Conservation (phyloP, 2,329 filamentous ascomycete genomes). For the Fusarium sp. region DNA sequence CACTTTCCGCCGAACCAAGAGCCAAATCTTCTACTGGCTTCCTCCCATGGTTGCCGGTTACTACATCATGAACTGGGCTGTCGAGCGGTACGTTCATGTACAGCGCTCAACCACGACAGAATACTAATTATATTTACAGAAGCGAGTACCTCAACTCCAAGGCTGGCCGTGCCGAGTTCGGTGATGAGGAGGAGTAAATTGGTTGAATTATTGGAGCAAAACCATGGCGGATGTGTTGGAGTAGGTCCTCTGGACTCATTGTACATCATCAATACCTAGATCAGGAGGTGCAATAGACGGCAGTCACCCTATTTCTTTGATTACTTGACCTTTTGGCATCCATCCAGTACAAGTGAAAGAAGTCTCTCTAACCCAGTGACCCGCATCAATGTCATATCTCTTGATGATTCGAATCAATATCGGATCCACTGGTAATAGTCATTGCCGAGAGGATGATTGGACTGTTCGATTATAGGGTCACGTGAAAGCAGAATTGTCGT, state of each 20-base stretch:
- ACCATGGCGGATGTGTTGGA: slow-evolving; percentile 39
- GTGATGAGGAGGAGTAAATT: slow-evolving; percentile 55
- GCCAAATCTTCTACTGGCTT: slow-evolving; percentile 88
- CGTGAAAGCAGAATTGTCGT: not conserved
- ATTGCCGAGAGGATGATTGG: slow-evolving; percentile 37
- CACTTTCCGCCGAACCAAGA: slow-evolving; percentile 83
- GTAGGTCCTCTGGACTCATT: slow-evolving; percentile 46
- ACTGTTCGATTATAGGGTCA: not conserved
- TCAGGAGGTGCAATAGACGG: slow-evolving; percentile 48
- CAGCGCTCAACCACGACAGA: no score
- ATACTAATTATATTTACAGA: slow-evolving; percentile 52
- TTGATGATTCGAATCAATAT: not conserved
- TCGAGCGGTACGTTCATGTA: slow-evolving; percentile 73
- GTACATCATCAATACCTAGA: slow-evolving; percentile 54
- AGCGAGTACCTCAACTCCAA: slow-evolving; percentile 86
- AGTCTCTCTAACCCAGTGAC: not conserved
- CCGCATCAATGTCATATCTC: not conserved
- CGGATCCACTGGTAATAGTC: slow-evolving; percentile 33
- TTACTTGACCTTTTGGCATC: not conserved
- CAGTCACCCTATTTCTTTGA: slow-evolving; percentile 39
- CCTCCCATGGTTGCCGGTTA: slow-evolving; percentile 83
- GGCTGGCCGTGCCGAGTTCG: slow-evolving; percentile 68
- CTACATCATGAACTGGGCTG: slow-evolving; percentile 88
- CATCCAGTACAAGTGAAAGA: no score
- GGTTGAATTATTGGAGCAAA: slow-evolving; percentile 14